Percentiles rank a stretch among this genome's conserved stretches.
Conservation (phyloP, 441 rosid species). For the Oxalis stricta region DNA sequence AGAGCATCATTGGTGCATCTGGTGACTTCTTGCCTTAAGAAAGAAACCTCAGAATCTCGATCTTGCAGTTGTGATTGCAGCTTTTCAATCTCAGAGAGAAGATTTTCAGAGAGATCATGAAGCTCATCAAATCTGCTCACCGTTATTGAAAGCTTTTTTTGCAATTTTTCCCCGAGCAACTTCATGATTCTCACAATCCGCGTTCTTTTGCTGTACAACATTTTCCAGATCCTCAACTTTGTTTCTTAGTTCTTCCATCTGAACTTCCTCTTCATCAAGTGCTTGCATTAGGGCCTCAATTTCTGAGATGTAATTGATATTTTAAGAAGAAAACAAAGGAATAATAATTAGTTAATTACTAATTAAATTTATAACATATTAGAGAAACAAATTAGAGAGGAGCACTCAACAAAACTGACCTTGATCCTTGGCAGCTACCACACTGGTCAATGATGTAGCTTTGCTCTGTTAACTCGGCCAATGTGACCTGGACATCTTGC, state of each 20-base stretch:
- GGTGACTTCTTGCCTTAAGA: slow-evolving; percentile 97
- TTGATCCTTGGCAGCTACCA: slow-evolving; percentile 75
- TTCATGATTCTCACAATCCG: slow-evolving; percentile 65
- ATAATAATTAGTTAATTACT: background rate
- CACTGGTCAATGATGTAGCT: slow-evolving; percentile 38
- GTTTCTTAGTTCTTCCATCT: slow-evolving; percentile 75
- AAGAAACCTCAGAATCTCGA: slow-evolving; percentile 85
- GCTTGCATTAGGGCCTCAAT: slow-evolving; percentile 97
- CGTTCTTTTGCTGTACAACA: slow-evolving; percentile 50
- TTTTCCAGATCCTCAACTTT: slow-evolving; percentile 54
- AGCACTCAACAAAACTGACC: slow-evolving; percentile 35
- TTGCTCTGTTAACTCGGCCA: slow-evolving; percentile 43
- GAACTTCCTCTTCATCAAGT: slow-evolving; percentile 94
- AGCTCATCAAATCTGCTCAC: slow-evolving; percentile 94
- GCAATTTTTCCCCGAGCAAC: slow-evolving; percentile 70
- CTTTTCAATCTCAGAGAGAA: slow-evolving; percentile 81
- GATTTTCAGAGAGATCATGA: slow-evolving; percentile 77
- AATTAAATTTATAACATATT: background rate
- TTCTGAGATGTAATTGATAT: slow-evolving; percentile 35
- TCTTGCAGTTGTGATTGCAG: slow-evolving; percentile 85
- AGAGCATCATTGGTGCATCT: slow-evolving; percentile 89
- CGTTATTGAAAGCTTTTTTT: slow-evolving; percentile 79
- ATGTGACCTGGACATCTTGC: slow-evolving; percentile 44
- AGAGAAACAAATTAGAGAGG: too few relatives aligned
- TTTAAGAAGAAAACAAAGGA: background rate